Conservation (phyloP, 2,329 filamentous ascomycete species). For the Neoarthrinium moseri region DNA sequence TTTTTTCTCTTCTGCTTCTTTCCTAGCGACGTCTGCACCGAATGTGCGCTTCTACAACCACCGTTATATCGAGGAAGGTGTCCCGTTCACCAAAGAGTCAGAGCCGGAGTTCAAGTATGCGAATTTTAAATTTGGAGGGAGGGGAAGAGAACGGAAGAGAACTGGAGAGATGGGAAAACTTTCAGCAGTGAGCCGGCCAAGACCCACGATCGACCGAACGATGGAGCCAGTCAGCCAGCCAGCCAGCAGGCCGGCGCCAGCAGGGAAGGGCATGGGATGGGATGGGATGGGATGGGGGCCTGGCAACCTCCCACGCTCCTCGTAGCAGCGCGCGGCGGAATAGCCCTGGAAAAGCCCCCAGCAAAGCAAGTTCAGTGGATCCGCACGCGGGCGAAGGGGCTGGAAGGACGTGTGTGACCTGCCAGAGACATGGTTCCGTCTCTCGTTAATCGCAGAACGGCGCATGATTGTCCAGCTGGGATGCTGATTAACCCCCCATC, state of each 20-base stretch:
- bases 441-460: too few relatives aligned
- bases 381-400: not conserved
- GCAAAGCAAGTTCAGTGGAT: constrained; percentile 7
- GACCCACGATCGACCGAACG: constrained; percentile 9
- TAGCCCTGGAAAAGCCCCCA: too few relatives aligned
- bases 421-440: too few relatives aligned
- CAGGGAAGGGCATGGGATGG: constrained; percentile 5
- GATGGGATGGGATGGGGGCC: not conserved
- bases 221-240: constrained; percentile 1
- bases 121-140: constrained; percentile 5
- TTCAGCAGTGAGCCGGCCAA: constrained; percentile 5
- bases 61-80: not conserved
- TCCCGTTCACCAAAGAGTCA: not conserved
- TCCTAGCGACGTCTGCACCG: constrained; percentile 1
- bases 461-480: too few relatives aligned
- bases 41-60: constrained; percentile 5
- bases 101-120: too few relatives aligned
- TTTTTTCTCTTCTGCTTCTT: constrained; percentile 2
- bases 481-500: too few relatives aligned
- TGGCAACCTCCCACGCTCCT: not conserved
- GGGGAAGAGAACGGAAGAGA: constrained; percentile 6
- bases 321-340: not conserved
- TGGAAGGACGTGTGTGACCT: too few relatives aligned
- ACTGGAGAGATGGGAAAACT: constrained; percentile 4
- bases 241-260: constrained; percentile 4